Percentiles rank a stretch among this genome's conserved stretches.
phyloP scores from a whole-genome alignment of 108 stramenopile species.

The Pseudonitzschia multistriata region DNA sequence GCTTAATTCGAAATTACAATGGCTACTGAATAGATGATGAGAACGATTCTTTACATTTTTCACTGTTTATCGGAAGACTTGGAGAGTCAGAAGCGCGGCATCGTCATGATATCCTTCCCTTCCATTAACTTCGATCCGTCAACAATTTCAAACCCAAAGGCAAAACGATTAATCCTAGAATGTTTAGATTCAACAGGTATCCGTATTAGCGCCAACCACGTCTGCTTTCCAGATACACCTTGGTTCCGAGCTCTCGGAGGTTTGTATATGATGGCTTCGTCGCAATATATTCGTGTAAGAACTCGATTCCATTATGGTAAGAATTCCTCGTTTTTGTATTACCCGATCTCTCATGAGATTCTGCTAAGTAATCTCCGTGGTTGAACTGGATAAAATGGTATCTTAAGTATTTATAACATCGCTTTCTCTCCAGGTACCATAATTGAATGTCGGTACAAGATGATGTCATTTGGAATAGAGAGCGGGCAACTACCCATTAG shows the following conservation, averaged over 20 bases:
- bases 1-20: not conserved
- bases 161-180: constrained; percentile 10
- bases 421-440: not conserved
- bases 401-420: not conserved
- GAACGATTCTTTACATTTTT: not conserved
- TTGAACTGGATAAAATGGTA: not conserved
- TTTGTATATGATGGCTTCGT: not conserved
- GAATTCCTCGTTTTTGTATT: not conserved
- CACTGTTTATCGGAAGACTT: constrained; percentile 11
- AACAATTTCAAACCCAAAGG: constrained; percentile 5
- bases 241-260: constrained; percentile 9
- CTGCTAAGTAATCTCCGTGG: not conserved
- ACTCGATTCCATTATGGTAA: constrained; percentile 11
- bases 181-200: not conserved
- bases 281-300: constrained; percentile 6
- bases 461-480: constrained; percentile 13
- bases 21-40: constrained; percentile 7
- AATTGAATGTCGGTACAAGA: constrained; percentile 5
- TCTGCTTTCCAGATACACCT: constrained; percentile 14
- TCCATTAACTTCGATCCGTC: constrained; percentile 7
- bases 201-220: constrained; percentile 4
- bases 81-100: constrained; percentile 23
- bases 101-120: constrained; percentile 19
- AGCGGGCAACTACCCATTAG: constrained; percentile 7
- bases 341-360: not conserved